Conservation (phyloP, 106 monocot genomes). For the Dendrobium huoshanense region DNA sequence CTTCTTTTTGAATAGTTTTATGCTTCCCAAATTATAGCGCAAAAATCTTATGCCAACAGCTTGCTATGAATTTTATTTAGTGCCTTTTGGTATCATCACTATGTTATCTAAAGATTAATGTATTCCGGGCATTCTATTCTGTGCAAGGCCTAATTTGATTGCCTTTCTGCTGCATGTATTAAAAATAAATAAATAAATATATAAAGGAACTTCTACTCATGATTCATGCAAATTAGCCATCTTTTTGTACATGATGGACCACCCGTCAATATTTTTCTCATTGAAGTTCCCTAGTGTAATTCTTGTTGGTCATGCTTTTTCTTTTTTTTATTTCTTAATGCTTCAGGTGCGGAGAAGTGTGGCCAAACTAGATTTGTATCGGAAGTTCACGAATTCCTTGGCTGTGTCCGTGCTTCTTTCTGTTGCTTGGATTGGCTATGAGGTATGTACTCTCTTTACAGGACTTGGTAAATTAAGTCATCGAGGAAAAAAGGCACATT, state of each 20-base stretch:
- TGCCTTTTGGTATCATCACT: background rate
- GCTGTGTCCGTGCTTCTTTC: conserved; percentile 84
- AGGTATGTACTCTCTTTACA: conserved; percentile 36
- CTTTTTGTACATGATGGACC: background rate
- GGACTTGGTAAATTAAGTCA: background rate
- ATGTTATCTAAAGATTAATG: background rate
- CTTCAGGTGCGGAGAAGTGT: conserved; percentile 66
- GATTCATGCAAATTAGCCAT: background rate
- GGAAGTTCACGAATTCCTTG: conserved; percentile 89
- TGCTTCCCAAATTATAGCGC: background rate
- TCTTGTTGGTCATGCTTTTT: conserved; percentile 1
- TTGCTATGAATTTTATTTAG: too few relatives aligned
- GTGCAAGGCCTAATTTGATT: background rate
- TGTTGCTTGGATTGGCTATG: conserved; percentile 96
- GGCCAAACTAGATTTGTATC: conserved; percentile 80
- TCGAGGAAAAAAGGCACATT: background rate
- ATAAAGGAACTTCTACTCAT: background rate
- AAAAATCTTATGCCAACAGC: background rate
- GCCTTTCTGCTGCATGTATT: background rate
- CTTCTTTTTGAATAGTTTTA: background rate
- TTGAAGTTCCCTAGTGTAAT: background rate
- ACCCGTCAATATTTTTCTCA: background rate
- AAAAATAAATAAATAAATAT: background rate
- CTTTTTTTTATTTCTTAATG: background rate
- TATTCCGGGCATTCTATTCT: background rate